Evolutionary conservation across 768 basidiomycete genomes (phyloP).

Genomic region (Mycena vulgaris): DNA sequence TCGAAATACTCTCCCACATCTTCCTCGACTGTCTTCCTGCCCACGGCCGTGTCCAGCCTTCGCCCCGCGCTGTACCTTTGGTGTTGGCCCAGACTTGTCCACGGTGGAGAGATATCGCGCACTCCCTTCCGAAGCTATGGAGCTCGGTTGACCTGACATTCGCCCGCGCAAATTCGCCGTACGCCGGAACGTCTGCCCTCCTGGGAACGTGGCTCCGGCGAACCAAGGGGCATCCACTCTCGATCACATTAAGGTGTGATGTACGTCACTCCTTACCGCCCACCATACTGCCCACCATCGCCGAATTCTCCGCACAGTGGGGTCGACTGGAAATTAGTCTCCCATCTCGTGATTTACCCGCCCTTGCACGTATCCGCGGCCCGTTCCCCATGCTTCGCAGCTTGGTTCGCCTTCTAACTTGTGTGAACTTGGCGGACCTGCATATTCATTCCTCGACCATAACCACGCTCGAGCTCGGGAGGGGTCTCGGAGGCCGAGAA

Average conservation of each 20-base stretch:
- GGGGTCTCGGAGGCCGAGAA: background rate
- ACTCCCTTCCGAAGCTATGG: background rate
- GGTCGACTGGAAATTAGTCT: background rate
- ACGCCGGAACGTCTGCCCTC: background rate
- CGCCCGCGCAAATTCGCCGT: background rate
- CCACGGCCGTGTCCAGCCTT: constrained; percentile 2
- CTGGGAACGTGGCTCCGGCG: background rate
- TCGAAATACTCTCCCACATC: background rate
- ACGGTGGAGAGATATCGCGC: constrained; percentile 9
- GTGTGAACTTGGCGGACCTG: background rate
- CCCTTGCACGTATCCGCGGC: background rate
- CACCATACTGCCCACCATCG: background rate
- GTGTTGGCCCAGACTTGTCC: constrained; percentile 3
- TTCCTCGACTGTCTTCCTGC: background rate
- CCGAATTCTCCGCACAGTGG: background rate
- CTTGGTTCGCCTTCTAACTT: background rate
- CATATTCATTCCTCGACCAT: background rate
- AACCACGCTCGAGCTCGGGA: constrained; percentile 2
- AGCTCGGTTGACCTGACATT: constrained; percentile 1
- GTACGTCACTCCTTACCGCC: background rate
- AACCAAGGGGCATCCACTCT: background rate
- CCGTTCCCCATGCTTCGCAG: background rate
- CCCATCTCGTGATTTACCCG: background rate
- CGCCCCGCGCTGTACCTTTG: background rate
- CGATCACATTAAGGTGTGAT: background rate